These are phyloP conservation scores for Pachysandra terminalis DNA, from an alignment of 164 flowering plant genomes.

Conservation along the genomic window DNA sequence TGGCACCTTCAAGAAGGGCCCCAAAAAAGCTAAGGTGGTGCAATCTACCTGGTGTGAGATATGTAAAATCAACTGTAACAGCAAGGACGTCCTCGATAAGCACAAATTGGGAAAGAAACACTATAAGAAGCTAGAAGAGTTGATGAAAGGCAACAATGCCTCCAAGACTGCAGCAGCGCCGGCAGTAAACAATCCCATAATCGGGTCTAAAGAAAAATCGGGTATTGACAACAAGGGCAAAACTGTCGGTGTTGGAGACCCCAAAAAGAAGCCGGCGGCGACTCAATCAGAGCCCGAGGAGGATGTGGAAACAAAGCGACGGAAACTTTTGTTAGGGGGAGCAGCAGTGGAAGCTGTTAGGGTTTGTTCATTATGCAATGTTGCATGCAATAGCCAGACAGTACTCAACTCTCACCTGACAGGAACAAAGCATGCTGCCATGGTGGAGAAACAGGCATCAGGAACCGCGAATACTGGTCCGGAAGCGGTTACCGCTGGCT, in stretches of 20 bases:
- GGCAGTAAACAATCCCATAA: constrained; percentile 15
- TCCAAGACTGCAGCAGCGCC: neutral
- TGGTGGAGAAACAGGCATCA: constrained; percentile 28
- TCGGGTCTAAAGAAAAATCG: constrained; percentile 33
- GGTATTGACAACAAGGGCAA: constrained; percentile 6
- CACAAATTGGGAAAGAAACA: constrained; percentile 68
- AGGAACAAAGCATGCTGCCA: constrained; percentile 44
- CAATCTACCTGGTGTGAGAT: constrained; percentile 57
- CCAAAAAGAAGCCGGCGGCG: constrained; percentile 31
- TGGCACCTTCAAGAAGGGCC: constrained; percentile 19
- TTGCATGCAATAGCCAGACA: constrained; percentile 59
- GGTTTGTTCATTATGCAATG: constrained; percentile 48
- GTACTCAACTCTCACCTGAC: constrained; percentile 49
- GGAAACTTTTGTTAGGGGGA: constrained; percentile 53
- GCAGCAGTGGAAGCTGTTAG: constrained; percentile 49
- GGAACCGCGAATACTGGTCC: neutral
- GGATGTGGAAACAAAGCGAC: constrained; percentile 52
- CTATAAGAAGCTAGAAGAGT: constrained; percentile 35
- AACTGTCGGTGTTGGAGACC: constrained; percentile 3
- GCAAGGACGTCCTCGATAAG: constrained; percentile 41
- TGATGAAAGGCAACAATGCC: neutral
- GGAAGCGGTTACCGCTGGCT: constrained; percentile 1
- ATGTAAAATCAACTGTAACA: constrained; percentile 55
- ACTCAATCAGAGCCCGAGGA: constrained; percentile 15
- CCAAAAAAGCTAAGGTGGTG: constrained; percentile 39